Base-by-base conservation (phyloP, 2,329 filamentous ascomycete genomes). In the Verruconis gallopava region DNA sequence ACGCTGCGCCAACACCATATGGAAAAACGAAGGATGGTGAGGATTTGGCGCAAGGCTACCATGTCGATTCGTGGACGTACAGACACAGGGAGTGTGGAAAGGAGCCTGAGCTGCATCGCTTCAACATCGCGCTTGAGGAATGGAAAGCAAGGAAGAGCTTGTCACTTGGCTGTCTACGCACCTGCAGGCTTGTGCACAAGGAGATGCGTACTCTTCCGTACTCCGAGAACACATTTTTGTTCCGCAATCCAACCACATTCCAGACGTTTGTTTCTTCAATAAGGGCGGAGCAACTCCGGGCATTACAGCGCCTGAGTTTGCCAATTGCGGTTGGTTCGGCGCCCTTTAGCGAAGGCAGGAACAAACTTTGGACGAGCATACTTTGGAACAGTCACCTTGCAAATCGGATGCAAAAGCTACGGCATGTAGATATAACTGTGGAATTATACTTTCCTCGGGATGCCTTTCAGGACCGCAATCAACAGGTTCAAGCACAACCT, bases 381-480 rank as follows among this genome's bases (percentile, higher is more conserved):
- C 17, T 40, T 15, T 40, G 38, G 38, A 28, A 33, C 15, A 30
- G 33, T n/a, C 15, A 19, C n/a, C n/a, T 40, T 22, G 20, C 22
- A 3, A 11, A 18, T 13, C 38, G 32, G 11, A 30, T 40, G 15
- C 25, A 19, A n/a, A 30, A 32, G 25, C 22, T 40, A 6, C 30
- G 21, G 38, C 19, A 28, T 15, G 12, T 40, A 15, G 14, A 28
- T 19, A 33, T 40, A 6, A 40, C 38, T n/a, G 4, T 40, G 38
- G 38, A 40, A 21, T 11, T 40, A 19, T 40, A 40, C 38, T 40
- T 40, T 21, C 38, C 38, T 12, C 38, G 38, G 15, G 38, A 40
- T 17, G 21, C 15, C 25, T 30, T 40, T 15, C 22, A n/a, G 15
- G 12, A 13, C 15, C 38, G 38, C 9, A 9, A 30, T 9, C 25